phyloP scores from a whole-genome alignment of 306 rosid genomes.

The Sophora flavescens region DNA sequence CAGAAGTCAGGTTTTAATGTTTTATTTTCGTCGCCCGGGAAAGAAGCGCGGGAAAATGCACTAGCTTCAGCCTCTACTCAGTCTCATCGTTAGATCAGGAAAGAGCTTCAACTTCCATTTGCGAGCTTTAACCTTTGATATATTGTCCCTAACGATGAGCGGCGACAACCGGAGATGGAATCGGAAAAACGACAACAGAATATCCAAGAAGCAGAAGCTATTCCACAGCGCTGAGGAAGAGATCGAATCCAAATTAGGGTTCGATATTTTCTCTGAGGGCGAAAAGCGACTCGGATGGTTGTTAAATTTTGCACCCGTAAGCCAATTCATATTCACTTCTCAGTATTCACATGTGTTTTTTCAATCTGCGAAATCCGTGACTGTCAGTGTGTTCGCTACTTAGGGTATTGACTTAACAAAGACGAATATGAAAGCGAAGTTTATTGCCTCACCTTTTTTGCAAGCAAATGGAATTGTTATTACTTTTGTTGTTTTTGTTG shows the following conservation, averaged over 20 bases:
- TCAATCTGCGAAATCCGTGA: background rate
- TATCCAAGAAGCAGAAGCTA: conserved; percentile 73
- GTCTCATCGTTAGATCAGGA: background rate
- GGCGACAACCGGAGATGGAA: conserved; percentile 67
- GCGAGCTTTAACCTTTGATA: background rate
- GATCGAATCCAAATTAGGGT: conserved; percentile 84
- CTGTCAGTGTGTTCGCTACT: background rate
- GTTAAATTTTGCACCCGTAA: conserved; percentile 80
- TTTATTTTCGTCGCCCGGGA: background rate
- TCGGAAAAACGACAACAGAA: conserved; percentile 49
- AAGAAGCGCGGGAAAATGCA: conserved; percentile 52
- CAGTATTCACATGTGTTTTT: background rate
- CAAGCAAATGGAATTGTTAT: background rate
- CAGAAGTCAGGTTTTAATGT: too few relatives aligned
- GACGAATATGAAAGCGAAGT: background rate
- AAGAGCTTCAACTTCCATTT: background rate
- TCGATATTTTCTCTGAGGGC: conserved; percentile 85
- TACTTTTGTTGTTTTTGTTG: conserved; percentile 4
- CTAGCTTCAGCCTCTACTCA: conserved; percentile 10
- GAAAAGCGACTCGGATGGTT: conserved; percentile 94
- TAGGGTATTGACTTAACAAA: conserved; percentile 2
- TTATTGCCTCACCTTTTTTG: background rate
- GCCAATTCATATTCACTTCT: conserved; percentile 34
- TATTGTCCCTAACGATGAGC: conserved; percentile 51
- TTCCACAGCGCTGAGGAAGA: conserved; percentile 85